Percentiles rank a stretch among this genome's conserved stretches.
Evolutionary conservation across 148 eudicot species (phyloP).

Genomic region (Vaccinium myrtillus): DNA sequence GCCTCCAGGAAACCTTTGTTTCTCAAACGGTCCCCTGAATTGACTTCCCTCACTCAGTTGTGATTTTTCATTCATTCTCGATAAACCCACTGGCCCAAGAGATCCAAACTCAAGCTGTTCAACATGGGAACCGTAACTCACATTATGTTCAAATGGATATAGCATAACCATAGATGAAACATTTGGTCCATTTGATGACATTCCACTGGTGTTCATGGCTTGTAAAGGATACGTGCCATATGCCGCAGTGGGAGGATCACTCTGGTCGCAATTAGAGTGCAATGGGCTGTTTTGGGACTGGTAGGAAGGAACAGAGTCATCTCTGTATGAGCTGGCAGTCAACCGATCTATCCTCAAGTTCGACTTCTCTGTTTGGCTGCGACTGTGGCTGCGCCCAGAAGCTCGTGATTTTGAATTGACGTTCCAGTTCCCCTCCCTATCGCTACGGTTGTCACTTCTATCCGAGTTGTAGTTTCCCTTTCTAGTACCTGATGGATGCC

Average conservation of each 20-base stretch:
- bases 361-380: slow-evolving; percentile 58
- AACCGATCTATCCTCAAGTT: slow-evolving; percentile 20
- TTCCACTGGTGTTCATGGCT: slow-evolving; percentile 41
- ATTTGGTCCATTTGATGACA: slow-evolving; percentile 49
- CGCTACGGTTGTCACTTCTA: slow-evolving; percentile 58
- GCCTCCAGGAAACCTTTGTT: slow-evolving; percentile 51
- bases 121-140: slow-evolving; percentile 40
- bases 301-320: neutral
- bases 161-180: slow-evolving; percentile 62
- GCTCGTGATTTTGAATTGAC: slow-evolving; percentile 55
- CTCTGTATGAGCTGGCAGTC: slow-evolving; percentile 43
- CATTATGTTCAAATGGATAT: slow-evolving; percentile 65
- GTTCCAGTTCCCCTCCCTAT: slow-evolving; percentile 81
- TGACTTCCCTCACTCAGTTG: slow-evolving; percentile 47
- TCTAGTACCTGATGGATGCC: slow-evolving; percentile 60
- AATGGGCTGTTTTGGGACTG: slow-evolving; percentile 49
- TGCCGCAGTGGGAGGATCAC: slow-evolving; percentile 33
- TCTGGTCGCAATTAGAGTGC: slow-evolving; percentile 28
- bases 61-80: slow-evolving; percentile 42
- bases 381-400: slow-evolving; percentile 48
- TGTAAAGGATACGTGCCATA: slow-evolving; percentile 59
- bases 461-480: slow-evolving; percentile 64
- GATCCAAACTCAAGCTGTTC: slow-evolving; percentile 79
- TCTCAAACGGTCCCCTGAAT: slow-evolving; percentile 20
- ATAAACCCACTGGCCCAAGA: slow-evolving; percentile 51